A percentile compares a stretch with the other conserved stretches of the same genome.
phyloP scores from a whole-genome alignment of 2,329 filamentous ascomycete genomes.

The Aspergillus novofumigatus region DNA sequence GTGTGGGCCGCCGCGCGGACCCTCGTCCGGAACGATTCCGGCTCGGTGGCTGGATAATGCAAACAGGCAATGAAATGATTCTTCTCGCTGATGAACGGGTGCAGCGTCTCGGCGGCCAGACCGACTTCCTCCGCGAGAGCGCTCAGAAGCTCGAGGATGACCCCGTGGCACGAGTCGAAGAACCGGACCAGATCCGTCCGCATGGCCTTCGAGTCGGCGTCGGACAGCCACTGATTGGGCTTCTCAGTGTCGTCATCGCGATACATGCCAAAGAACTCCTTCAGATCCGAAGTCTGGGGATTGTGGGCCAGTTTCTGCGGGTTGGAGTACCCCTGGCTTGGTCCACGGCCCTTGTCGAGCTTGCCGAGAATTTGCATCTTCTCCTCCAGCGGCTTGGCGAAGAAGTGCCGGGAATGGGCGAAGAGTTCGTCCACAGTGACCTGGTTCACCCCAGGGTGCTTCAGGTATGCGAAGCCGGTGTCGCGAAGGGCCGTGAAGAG shows the following conservation, averaged over 20 bases:
- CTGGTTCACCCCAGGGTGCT: neutral
- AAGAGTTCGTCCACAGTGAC: neutral
- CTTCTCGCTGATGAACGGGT: neutral
- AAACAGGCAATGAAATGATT: neutral
- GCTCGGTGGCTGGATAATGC: neutral
- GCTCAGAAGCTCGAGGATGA: neutral
- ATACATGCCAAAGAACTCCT: conserved; percentile 1
- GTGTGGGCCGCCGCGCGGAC: neutral
- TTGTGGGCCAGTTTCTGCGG: neutral
- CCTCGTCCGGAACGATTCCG: neutral
- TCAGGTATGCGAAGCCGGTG: neutral
- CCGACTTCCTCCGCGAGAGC: neutral
- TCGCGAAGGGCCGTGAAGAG: neutral
- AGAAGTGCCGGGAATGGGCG: neutral
- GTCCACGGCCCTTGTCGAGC: neutral
- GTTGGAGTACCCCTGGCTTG: neutral
- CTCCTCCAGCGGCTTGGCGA: neutral
- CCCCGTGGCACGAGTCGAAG: neutral
- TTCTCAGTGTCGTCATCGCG: neutral
- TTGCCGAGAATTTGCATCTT: neutral
- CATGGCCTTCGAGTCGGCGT: neutral
- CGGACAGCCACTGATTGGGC: neutral
- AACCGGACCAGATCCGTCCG: neutral
- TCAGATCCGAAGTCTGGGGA: neutral
- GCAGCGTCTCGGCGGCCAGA: neutral